Evolutionary conservation across 2,329 filamentous ascomycete genomes (phyloP), one percentile per base, ranked within the genome.

Genomic region (Eurotiales sp.): DNA sequence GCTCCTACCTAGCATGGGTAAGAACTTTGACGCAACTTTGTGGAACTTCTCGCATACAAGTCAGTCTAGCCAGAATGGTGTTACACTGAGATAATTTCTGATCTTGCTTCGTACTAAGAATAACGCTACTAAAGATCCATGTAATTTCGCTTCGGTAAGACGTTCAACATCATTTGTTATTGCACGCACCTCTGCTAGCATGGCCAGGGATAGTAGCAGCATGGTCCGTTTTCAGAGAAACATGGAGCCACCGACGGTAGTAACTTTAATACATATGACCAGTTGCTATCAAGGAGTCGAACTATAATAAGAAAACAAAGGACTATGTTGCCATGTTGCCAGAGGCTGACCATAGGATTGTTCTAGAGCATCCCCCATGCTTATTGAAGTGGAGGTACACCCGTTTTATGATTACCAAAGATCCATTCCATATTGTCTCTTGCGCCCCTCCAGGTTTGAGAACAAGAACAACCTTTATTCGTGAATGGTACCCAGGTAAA

Each of bases 301-400:
- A 5, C 30, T n/a, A n/a, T 5, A 34, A 34, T 14, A 15, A n/a
- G 10, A 37, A 39, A 47, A 29, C 14, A 46, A 23, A 40, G 17
- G 19, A 10, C 29, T 52, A 32, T 3, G 61, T 61, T 58, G 58
- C 58, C 39, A 57, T 59, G n/a, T n/a, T n/a, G n/a, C n/a, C n/a
- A n/a, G n/a, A n/a, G n/a, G n/a, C n/a, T n/a, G n/a, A n/a, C n/a
- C n/a, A n/a, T n/a, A n/a, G n/a, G 21, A 56, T 58, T 37, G 60
- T 56, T 15, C 59, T 58, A 50, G 56, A 54, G 7, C n/a, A n/a
- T n/a, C n/a, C n/a, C n/a, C n/a, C n/a, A n/a, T n/a, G n/a, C n/a
- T n/a, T n/a, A n/a, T n/a, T n/a, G n/a, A n/a, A n/a, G n/a, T n/a
- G n/a, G n/a, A n/a, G n/a, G n/a, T n/a, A n/a, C n/a, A n/a, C n/a